A percentile compares a stretch with the other conserved stretches of the same genome.
Evolutionary conservation across 257 asterid species (phyloP).

Genomic region (Capsicum baccatum): DNA sequence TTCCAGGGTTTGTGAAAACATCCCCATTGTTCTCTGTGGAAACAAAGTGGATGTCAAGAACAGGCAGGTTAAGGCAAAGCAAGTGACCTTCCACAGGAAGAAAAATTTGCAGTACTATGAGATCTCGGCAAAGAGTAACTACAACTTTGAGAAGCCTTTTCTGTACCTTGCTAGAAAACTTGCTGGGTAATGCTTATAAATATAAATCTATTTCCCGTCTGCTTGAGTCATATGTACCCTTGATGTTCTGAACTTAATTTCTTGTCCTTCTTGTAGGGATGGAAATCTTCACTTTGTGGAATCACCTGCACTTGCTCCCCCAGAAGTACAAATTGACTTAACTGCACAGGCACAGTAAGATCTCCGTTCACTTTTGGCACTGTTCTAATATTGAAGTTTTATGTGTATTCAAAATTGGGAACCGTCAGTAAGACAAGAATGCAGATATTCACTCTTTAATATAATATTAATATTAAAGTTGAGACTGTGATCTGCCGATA

Average conservation of each 20-base stretch:
- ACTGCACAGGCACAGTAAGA: constrained; percentile 62
- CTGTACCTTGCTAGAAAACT: constrained; percentile 70
- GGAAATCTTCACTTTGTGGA: constrained; percentile 68
- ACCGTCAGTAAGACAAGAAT: neutral
- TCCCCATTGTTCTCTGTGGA: constrained; percentile 75
- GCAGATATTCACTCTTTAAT: neutral
- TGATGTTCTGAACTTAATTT: neutral
- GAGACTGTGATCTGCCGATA: too few species aligned
- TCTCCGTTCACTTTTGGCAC: neutral
- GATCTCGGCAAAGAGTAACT: constrained; percentile 81
- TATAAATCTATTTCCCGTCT: neutral
- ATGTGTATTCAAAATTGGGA: neutral
- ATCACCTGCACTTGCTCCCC: constrained; percentile 77
- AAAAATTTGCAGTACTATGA: constrained; percentile 76
- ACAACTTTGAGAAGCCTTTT: constrained; percentile 87
- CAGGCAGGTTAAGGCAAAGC: constrained; percentile 82
- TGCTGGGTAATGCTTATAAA: constrained; percentile 56
- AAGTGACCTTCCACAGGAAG: constrained; percentile 77
- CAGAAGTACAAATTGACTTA: constrained; percentile 65
- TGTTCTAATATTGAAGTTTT: neutral
- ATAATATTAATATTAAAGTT: too few species aligned
- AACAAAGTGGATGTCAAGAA: constrained; percentile 83
- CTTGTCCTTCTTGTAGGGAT: constrained; percentile 45
- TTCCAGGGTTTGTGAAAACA: constrained; percentile 69
- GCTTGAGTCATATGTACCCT: neutral